phyloP scores from a whole-genome alignment of 305 asterid species.

The Fraxinus nigra region DNA sequence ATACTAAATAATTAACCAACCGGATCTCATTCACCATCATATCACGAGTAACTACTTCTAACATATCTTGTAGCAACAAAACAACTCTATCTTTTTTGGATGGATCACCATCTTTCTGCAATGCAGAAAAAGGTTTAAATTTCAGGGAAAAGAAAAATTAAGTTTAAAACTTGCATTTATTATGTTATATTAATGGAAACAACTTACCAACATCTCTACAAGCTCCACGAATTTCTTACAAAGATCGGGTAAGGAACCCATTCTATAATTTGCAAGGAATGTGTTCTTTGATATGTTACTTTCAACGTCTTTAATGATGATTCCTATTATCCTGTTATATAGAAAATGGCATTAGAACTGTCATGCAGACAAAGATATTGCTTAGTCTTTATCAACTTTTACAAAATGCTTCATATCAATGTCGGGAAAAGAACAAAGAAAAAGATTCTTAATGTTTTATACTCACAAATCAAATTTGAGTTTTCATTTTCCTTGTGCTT shows the following conservation, averaged over 20 bases:
- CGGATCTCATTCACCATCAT: conserved; percentile 92
- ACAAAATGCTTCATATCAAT: conserved; percentile 12
- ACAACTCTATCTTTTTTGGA: conserved; percentile 80
- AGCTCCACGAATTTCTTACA: conserved; percentile 80
- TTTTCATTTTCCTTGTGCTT: neutral
- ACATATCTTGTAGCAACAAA: conserved; percentile 89
- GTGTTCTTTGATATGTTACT: conserved; percentile 64
- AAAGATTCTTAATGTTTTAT: conserved; percentile 2
- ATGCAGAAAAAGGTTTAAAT: conserved; percentile 21
- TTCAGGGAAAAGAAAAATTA: conserved; percentile 19
- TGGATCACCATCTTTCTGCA: conserved; percentile 80
- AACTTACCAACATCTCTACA: conserved; percentile 87
- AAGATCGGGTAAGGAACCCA: conserved; percentile 80
- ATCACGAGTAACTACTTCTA: conserved; percentile 91
- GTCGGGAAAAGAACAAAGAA: neutral
- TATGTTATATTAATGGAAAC: conserved; percentile 3
- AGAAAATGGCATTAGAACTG: conserved; percentile 30
- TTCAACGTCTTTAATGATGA: conserved; percentile 83
- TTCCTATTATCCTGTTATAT: conserved; percentile 69
- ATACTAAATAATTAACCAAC: conserved; percentile 45
- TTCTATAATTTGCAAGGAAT: conserved; percentile 76
- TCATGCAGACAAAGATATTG: conserved; percentile 13
- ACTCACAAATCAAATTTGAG: neutral
- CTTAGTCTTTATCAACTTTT: neutral
- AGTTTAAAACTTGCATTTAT: conserved; percentile 8